Conservation (phyloP, 2,329 filamentous ascomycete genomes). For the Rhynchosporium agropyri region DNA sequence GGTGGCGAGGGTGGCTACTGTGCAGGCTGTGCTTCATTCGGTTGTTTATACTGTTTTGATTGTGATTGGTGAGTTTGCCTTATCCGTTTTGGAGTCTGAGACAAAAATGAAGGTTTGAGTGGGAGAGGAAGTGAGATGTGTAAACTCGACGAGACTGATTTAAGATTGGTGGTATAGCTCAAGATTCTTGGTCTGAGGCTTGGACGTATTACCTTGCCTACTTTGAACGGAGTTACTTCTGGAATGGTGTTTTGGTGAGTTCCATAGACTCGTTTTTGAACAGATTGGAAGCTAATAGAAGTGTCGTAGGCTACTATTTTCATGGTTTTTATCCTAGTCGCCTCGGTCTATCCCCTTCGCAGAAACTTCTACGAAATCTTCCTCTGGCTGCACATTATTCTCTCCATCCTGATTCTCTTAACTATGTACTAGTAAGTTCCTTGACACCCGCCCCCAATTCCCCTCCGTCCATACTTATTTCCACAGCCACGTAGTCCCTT, state of each 20-base stretch:
- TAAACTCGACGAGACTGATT: background rate
- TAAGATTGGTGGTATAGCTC: background rate
- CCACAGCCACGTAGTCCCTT: background rate
- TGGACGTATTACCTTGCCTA: slow-evolving; percentile 8
- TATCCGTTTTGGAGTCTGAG: no score
- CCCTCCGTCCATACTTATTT: background rate
- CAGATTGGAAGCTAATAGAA: background rate
- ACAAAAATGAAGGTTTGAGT: no score
- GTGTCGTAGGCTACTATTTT: background rate
- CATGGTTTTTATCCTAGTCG: background rate
- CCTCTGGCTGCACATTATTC: slow-evolving; percentile 7
- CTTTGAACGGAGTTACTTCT: background rate
- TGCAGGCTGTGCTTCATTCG: background rate
- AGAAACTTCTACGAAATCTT: slow-evolving; percentile 11
- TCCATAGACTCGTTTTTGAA: background rate
- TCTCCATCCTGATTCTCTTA: background rate
- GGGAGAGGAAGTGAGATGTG: background rate
- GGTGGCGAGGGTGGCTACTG: slow-evolving; percentile 1
- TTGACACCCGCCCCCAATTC: background rate
- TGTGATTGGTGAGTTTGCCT: background rate
- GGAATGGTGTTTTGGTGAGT: slow-evolving; percentile 8
- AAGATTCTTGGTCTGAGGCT: background rate
- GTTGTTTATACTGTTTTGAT: slow-evolving; percentile 9
- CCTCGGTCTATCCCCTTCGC: slow-evolving; percentile 1
- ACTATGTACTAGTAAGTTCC: slow-evolving; percentile 14